These are phyloP conservation scores for Cinnamomum micranthum DNA, from an alignment of 164 flowering plant genomes.

Conservation along the genomic window DNA sequence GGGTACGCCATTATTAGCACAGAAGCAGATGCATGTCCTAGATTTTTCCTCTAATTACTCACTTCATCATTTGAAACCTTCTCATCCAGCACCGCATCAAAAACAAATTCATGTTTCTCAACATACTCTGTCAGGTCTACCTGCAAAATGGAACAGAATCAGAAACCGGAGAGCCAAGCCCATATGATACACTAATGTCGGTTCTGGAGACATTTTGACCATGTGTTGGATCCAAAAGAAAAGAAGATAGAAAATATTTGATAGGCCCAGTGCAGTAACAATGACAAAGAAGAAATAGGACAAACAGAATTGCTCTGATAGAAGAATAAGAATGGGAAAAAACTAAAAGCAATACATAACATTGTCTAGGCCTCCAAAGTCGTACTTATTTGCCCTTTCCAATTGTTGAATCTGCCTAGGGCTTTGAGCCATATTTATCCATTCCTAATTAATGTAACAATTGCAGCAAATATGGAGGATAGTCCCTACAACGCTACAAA, in stretches of 20 bases:
- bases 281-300: background rate
- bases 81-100: slow-evolving; percentile 89
- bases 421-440: background rate
- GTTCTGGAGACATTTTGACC: background rate
- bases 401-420: background rate
- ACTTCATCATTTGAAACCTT: slow-evolving; percentile 90
- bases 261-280: background rate
- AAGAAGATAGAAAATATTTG: too few relatives aligned
- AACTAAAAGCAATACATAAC: background rate
- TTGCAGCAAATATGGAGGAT: background rate
- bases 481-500: background rate
- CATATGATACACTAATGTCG: background rate
- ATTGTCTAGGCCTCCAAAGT: background rate
- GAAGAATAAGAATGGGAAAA: background rate
- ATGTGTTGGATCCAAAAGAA: background rate
- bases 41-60: slow-evolving; percentile 20
- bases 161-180: background rate
- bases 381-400: background rate
- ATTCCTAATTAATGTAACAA: background rate
- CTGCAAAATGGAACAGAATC: slow-evolving; percentile 33
- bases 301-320: background rate
- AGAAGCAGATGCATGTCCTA: background rate
- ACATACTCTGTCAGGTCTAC: slow-evolving; percentile 90
- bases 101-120: slow-evolving; percentile 90
- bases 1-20: background rate